A percentile compares a stretch with the other conserved stretches of the same genome.
These are phyloP conservation scores for Calophaca sinica DNA, from an alignment of 306 rosid genomes.

Conservation along the genomic window DNA sequence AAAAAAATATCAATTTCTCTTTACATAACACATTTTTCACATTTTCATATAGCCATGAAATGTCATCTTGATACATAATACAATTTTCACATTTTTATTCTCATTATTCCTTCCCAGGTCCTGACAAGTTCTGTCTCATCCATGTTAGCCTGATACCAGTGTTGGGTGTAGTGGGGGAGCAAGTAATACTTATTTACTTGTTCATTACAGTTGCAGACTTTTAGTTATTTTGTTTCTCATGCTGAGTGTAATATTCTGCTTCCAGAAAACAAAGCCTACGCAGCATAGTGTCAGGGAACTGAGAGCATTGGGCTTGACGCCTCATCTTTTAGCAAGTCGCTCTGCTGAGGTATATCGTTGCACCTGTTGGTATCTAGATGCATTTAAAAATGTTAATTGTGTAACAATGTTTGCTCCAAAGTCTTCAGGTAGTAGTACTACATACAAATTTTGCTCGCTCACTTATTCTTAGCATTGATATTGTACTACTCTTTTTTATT, in stretches of 20 bases:
- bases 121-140: conserved; percentile 91
- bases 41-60: conserved; percentile 20
- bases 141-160: conserved; percentile 99
- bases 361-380: conserved; percentile 29
- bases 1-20: neutral
- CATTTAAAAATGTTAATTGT: conserved; percentile 35
- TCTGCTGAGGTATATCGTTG: conserved; percentile 81
- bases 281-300: conserved; percentile 97
- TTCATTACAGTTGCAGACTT: conserved; percentile 40
- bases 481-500: neutral
- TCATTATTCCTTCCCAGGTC: conserved; percentile 67
- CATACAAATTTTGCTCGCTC: conserved; percentile 14
- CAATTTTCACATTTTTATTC: conserved; percentile 27
- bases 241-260: conserved; percentile 46
- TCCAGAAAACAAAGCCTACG: conserved; percentile 96
- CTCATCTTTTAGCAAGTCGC: conserved; percentile 94
- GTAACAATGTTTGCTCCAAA: conserved; percentile 12
- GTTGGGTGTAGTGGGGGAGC: conserved; percentile 97
- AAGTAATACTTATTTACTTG: conserved; percentile 63
- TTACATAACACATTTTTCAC: neutral
- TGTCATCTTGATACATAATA: conserved; percentile 37
- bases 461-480: conserved; percentile 26
- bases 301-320: conserved; percentile 94
- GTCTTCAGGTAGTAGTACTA: conserved; percentile 25
- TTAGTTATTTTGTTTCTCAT: conserved; percentile 30